Base-by-base conservation (phyloP, 768 basidiomycete genomes). In the Phlebiopsis gigantea region DNA sequence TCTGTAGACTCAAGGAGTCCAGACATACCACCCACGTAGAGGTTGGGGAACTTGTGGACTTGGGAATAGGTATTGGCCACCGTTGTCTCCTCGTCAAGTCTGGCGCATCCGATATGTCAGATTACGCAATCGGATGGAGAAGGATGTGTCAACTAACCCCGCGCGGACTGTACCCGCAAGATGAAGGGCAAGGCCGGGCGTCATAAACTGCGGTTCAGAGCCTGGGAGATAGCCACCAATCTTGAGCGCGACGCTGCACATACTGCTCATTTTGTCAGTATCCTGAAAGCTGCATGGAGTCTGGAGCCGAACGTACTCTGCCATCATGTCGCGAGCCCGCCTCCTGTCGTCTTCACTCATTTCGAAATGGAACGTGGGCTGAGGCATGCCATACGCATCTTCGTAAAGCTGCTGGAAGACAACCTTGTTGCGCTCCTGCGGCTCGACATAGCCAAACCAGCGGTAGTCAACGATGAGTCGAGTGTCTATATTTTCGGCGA, bases 141-240 rank as follows among this genome's bases (percentile, higher is more conserved):
- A 14, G 26, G 42, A 47, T 53, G 21, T 24, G 52, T 19, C 19
- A 17, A 42, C 21, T 17, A n/a, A 58, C 57, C 57, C 57, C 6
- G 44, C 29, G 31, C 57, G 57, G 19, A 52, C 50, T 42, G 55
- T 51, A 15, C 59, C 63, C 25, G 47, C 57, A 45, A 66, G 56
- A 53, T 62, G 64, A 24, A 60, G 57, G 19, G 62, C 58, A 17
- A 68, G 56, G 9, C 62, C 67, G 5, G 61, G 65, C 17, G 55
- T 55, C 70, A 70, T 68, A 63, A 70, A 70, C 57, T 70, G 68
- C n/a, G 71, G 69, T 41, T 65, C 55, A 15, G 67, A 66, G 12
- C 71, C 70, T 14, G 72, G 72, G 21, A 73, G 61, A 58, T 65
- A 72, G 0, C 64, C 69, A 10, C 72, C 72, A 12, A 72, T 59